A percentile compares a stretch with the other conserved stretches of the same genome.
phyloP scores from a whole-genome alignment of 73 alveolate species.

The Paramecium biaurelia region DNA sequence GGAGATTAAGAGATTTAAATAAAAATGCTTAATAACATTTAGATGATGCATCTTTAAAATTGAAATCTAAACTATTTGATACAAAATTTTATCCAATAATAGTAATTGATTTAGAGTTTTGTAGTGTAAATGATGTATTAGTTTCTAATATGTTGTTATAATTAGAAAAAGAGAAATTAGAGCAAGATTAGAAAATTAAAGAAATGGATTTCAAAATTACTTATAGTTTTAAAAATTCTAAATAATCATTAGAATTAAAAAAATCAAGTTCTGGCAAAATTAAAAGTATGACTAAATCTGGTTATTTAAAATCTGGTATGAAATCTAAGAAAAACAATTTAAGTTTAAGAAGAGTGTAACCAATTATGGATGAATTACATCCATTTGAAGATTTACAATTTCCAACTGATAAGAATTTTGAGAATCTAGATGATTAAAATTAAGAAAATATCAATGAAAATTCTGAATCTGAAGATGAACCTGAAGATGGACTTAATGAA shows the following conservation, averaged over 20 bases:
- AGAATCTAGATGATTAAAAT: not conserved
- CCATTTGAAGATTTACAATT: not conserved
- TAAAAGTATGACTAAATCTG: conserved; percentile 14
- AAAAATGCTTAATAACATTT: not conserved
- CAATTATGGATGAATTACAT: conserved; percentile 17
- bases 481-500: not conserved
- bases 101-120: not conserved
- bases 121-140: not conserved
- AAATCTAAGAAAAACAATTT: conserved; percentile 1
- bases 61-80: not conserved
- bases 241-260: not conserved
- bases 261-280: not conserved
- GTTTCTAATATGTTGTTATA: not conserved
- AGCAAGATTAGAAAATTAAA: not conserved
- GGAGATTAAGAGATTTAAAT: conserved; percentile 6
- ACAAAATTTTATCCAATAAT: not conserved
- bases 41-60: not conserved
- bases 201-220: not conserved
- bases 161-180: not conserved
- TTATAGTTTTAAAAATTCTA: conserved; percentile 6
- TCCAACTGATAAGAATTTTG: not conserved
- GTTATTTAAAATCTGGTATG: not conserved
- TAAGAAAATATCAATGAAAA: not conserved
- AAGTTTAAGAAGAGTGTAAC: not conserved
- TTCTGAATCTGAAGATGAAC: not conserved